Evolutionary conservation across 148 eudicot species (phyloP).

Genomic region (Polygonum aviculare): DNA sequence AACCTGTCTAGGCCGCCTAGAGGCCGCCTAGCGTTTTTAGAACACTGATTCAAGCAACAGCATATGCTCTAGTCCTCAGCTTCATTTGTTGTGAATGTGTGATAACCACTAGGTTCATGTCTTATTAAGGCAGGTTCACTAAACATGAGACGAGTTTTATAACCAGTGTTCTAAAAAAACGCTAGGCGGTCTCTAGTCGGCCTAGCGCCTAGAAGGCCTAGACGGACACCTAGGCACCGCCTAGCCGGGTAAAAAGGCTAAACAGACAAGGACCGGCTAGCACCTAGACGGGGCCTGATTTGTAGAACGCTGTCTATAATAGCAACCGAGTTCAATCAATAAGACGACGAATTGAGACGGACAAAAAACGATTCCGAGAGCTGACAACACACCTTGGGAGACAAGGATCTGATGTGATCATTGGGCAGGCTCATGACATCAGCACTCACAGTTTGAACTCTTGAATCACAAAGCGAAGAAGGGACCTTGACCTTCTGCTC

Average conservation of each 20-base stretch:
- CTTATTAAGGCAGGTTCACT: background rate
- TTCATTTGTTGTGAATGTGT: background rate
- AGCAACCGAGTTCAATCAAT: background rate
- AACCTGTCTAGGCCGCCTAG: too few species aligned
- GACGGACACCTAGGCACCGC: too few species aligned
- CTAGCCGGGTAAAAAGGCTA: too few species aligned
- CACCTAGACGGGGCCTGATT: too few species aligned
- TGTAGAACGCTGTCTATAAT: background rate
- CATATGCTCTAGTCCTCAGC: background rate
- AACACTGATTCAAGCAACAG: too few species aligned
- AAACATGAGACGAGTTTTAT: background rate
- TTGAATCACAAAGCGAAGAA: constrained; percentile 58
- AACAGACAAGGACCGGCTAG: too few species aligned
- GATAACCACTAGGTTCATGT: too few species aligned
- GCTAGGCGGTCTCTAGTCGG: too few species aligned
- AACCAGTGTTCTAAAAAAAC: too few species aligned
- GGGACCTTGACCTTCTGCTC: constrained; percentile 96
- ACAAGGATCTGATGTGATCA: constrained; percentile 53
- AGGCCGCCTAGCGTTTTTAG: too few species aligned
- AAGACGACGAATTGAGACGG: background rate
- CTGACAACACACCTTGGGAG: constrained; percentile 53
- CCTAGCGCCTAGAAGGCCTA: too few species aligned
- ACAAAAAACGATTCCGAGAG: background rate
- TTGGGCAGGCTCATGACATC: constrained; percentile 61
- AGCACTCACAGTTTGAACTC: constrained; percentile 80